Evolutionary conservation across 2,329 filamentous ascomycete species (phyloP).

Genomic region (Colletotrichum aenigma): DNA sequence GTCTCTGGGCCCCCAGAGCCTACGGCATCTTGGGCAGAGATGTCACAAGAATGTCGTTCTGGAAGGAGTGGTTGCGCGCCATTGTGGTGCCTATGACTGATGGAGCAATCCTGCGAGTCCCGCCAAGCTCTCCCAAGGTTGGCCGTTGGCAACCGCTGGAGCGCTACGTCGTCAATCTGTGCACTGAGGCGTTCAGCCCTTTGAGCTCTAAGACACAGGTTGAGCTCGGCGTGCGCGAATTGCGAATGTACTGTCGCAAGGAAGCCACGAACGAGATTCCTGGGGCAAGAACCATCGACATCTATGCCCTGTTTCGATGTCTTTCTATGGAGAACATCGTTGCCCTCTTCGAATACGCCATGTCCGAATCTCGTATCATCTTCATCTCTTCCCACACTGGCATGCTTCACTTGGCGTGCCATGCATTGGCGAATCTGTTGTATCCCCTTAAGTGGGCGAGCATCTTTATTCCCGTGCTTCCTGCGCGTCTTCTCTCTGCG

Average conservation of each 20-base stretch:
- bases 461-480: constrained; percentile 91
- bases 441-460: constrained; percentile 94
- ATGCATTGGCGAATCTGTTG: constrained; percentile 82
- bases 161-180: constrained; percentile 95
- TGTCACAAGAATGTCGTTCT: constrained; percentile 82
- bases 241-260: constrained; percentile 90
- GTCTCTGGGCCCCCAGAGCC: constrained; percentile 92
- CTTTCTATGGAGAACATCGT: constrained; percentile 92
- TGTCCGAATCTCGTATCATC: constrained; percentile 94
- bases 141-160: constrained; percentile 97
- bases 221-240: constrained; percentile 85
- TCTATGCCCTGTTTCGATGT: constrained; percentile 90
- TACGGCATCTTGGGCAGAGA: constrained; percentile 93
- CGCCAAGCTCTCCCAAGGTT: constrained; percentile 85
- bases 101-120: constrained; percentile 80
- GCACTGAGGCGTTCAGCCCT: constrained; percentile 91
- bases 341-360: constrained; percentile 88
- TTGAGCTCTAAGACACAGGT: constrained; percentile 95
- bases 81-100: constrained; percentile 96
- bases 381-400: constrained; percentile 93
- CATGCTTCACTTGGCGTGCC: constrained; percentile 92
- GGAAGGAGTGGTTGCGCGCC: constrained; percentile 98
- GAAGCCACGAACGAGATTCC: constrained; percentile 93
- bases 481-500: constrained; percentile 84
- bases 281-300: constrained; percentile 86